Percentiles rank a stretch among this genome's conserved stretches.
Evolutionary conservation across 2,329 filamentous ascomycete genomes (phyloP).

Genomic region (Trichoderma asperellum): DNA sequence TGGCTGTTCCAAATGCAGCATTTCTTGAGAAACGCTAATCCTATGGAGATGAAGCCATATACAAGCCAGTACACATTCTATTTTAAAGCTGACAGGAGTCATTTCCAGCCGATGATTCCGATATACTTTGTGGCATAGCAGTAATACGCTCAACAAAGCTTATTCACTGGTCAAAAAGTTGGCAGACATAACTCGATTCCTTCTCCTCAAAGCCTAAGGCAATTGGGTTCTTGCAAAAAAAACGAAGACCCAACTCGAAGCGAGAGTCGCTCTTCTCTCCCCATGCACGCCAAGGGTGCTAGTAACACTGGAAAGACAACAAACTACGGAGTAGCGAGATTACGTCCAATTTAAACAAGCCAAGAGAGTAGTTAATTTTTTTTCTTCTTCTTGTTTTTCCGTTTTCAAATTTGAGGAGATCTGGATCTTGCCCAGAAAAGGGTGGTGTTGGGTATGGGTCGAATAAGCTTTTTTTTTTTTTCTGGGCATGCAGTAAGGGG

Average conservation of each 20-base stretch:
- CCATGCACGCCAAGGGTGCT: constrained; percentile 1
- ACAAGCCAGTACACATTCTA: background rate
- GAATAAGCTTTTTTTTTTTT: constrained; percentile 6
- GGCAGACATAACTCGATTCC: background rate
- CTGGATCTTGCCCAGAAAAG: constrained; percentile 8
- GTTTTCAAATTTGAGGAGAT: background rate
- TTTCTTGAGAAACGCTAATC: background rate
- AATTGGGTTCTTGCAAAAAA: background rate
- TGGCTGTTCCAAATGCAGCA: background rate
- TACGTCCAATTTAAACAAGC: background rate
- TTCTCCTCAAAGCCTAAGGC: background rate
- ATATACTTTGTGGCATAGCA: background rate
- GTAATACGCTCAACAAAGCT: background rate
- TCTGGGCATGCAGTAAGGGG: background rate
- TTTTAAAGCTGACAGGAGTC: background rate
- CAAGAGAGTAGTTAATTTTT: background rate
- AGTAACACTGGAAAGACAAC: background rate
- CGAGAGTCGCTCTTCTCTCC: background rate
- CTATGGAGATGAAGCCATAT: background rate
- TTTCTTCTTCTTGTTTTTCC: background rate
- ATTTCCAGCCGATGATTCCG: background rate
- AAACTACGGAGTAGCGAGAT: constrained; percentile 21
- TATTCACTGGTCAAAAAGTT: background rate
- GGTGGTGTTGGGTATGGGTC: background rate
- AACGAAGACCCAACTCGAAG: background rate